A percentile compares a stretch with the other conserved stretches of the same genome.
Evolutionary conservation across 768 basidiomycete species (phyloP).

Genomic region (Clavaria fumosa): DNA sequence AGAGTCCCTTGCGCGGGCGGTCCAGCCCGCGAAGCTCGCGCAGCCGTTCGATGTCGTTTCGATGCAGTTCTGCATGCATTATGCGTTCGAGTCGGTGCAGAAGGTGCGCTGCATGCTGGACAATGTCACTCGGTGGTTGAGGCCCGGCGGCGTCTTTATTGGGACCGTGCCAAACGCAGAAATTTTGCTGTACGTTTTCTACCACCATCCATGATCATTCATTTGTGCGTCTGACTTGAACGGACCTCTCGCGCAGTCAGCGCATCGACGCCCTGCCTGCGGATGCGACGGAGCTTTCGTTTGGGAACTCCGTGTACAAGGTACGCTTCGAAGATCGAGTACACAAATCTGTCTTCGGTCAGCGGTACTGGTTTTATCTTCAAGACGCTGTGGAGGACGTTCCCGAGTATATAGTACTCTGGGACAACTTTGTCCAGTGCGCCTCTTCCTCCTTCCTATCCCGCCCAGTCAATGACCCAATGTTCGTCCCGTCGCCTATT

Average conservation of each 20-base stretch:
- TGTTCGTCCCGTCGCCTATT: constrained; percentile 8
- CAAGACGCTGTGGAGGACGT: constrained; percentile 94
- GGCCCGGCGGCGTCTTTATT: constrained; percentile 80
- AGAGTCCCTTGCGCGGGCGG: constrained; percentile 50
- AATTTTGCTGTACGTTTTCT: constrained; percentile 53
- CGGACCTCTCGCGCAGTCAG: constrained; percentile 27
- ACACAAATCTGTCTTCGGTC: constrained; percentile 57
- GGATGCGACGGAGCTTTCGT: constrained; percentile 54
- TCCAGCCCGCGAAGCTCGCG: constrained; percentile 42
- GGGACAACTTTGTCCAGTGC: constrained; percentile 83
- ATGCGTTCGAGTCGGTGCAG: constrained; percentile 84
- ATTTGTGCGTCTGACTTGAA: neutral
- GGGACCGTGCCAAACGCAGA: constrained; percentile 94
- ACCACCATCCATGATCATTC: constrained; percentile 3
- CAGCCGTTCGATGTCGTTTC: constrained; percentile 87
- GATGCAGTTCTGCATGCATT: constrained; percentile 99
- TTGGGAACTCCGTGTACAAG: constrained; percentile 83
- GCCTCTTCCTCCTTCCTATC: constrained; percentile 12
- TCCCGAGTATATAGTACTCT: constrained; percentile 93
- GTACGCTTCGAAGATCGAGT: constrained; percentile 71
- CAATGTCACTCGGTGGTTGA: constrained; percentile 70
- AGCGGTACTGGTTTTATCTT: constrained; percentile 89
- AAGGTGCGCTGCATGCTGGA: constrained; percentile 87
- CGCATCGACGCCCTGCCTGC: constrained; percentile 57
- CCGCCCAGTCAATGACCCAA: neutral